These are phyloP conservation scores for Solanum sejunctum DNA, from an alignment of 257 asterid genomes.

Conservation along the genomic window DNA sequence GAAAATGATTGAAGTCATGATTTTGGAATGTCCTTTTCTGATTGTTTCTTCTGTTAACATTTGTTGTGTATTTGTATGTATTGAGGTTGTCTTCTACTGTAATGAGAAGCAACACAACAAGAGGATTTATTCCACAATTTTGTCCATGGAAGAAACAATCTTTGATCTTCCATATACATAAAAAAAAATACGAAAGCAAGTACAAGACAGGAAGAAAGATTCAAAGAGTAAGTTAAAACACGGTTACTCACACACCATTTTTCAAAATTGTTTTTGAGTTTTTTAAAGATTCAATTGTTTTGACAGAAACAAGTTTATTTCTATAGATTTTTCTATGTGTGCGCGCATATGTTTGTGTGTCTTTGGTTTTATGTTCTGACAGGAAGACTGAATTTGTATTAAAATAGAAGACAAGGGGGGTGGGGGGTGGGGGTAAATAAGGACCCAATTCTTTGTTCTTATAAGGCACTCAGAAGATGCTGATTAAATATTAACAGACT, in stretches of 20 bases:
- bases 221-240: slow-evolving; percentile 36
- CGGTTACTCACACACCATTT: slow-evolving; percentile 21
- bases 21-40: slow-evolving; percentile 15
- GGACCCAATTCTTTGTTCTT: background rate
- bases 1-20: slow-evolving; percentile 38
- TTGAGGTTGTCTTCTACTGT: slow-evolving; percentile 37
- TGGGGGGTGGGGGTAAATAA: background rate
- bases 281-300: background rate
- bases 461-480: background rate
- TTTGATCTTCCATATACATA: slow-evolving; percentile 13
- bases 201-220: background rate
- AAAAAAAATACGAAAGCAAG: background rate
- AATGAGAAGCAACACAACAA: slow-evolving; percentile 10
- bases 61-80: slow-evolving; percentile 44
- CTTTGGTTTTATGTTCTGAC: slow-evolving; percentile 41
- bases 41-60: slow-evolving; percentile 20
- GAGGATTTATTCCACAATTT: slow-evolving; percentile 36
- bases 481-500: background rate
- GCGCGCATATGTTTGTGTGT: slow-evolving; percentile 15
- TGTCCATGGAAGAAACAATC: slow-evolving; percentile 42
- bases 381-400: slow-evolving; percentile 23
- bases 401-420: slow-evolving; percentile 15
- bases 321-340: background rate
- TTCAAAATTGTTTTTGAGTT: slow-evolving; percentile 4
- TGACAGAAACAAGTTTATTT: background rate